Percentiles rank a stretch among this genome's conserved stretches.
phyloP scores from a whole-genome alignment of 169 alveolate genomes.

The Plasmodium reichenowi region DNA sequence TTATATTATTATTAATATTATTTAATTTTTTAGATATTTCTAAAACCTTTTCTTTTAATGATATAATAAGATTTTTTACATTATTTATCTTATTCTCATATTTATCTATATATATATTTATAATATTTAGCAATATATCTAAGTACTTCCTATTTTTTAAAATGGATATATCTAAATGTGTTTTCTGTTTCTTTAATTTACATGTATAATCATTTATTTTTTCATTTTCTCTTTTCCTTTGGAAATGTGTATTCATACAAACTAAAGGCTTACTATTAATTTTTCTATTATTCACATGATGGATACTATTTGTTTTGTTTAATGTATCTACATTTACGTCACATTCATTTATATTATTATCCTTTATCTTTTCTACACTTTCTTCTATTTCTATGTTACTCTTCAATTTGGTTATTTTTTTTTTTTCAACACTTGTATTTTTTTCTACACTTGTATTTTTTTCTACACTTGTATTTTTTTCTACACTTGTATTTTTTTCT shows the following conservation, averaged over 20 bases:
- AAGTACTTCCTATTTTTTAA: neutral
- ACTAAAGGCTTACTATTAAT: too few species aligned
- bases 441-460: too few species aligned
- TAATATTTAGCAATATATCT: neutral
- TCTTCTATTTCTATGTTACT: too few species aligned
- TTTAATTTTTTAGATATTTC: neutral
- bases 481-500: too few species aligned
- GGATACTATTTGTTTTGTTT: too few species aligned
- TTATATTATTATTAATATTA: conserved; percentile 3
- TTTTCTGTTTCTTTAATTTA: conserved; percentile 6
- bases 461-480: too few species aligned
- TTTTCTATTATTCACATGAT: too few species aligned
- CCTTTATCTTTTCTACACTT: too few species aligned
- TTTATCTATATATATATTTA: conserved; percentile 5
- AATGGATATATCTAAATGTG: neutral
- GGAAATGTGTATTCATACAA: neutral
- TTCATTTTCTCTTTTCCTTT: neutral
- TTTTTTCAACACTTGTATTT: too few species aligned
- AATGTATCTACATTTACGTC: too few species aligned
- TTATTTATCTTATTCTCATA: conserved; percentile 16
- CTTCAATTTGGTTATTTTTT: too few species aligned
- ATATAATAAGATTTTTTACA: neutral
- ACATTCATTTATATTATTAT: too few species aligned
- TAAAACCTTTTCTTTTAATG: neutral
- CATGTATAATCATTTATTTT: neutral